These are phyloP conservation scores for Taphrina pruni DNA, from an alignment of 1,139 yeast species.

Conservation along the genomic window DNA sequence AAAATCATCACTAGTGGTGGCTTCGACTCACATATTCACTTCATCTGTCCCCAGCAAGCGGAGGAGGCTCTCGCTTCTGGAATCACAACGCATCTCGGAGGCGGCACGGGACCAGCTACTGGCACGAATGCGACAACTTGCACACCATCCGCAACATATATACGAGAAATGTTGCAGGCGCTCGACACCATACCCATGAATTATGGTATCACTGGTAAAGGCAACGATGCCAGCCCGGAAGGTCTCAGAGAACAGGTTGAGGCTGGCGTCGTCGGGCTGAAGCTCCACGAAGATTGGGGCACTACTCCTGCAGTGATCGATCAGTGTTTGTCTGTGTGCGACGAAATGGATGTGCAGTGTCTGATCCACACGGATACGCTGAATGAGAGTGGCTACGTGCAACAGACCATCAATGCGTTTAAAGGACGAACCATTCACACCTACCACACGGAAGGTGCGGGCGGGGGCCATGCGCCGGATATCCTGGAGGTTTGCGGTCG, in stretches of 20 bases:
- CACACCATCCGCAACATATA: conserved; percentile 41
- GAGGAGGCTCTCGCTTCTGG: conserved; percentile 43
- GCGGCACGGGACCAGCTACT: conserved; percentile 44
- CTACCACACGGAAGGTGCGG: conserved; percentile 44
- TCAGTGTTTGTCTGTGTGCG: conserved; percentile 41
- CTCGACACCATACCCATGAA: conserved; percentile 42
- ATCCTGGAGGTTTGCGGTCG: conserved; percentile 41
- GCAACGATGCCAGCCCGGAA: conserved; percentile 39
- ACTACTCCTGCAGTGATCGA: conserved; percentile 44
- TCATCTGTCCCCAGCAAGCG: conserved; percentile 44
- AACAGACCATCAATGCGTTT: conserved; percentile 43
- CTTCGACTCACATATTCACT: conserved; percentile 43
- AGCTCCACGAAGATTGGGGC: conserved; percentile 44
- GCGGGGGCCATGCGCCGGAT: conserved; percentile 44
- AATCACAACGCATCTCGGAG: conserved; percentile 43
- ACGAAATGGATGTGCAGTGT: conserved; percentile 44
- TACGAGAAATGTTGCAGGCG: conserved; percentile 41
- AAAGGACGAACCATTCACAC: conserved; percentile 43
- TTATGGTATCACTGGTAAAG: conserved; percentile 43
- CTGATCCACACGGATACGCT: conserved; percentile 44
- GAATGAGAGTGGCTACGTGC: conserved; percentile 43
- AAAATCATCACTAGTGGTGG: conserved; percentile 43
- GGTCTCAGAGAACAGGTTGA: conserved; percentile 41
- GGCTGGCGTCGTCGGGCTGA: conserved; percentile 43
- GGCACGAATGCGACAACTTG: conserved; percentile 45